Evolutionary conservation across 2,329 filamentous ascomycete species (phyloP), one percentile per base, ranked within the genome.

Genomic region (Beauveria scarabaeidicola): DNA sequence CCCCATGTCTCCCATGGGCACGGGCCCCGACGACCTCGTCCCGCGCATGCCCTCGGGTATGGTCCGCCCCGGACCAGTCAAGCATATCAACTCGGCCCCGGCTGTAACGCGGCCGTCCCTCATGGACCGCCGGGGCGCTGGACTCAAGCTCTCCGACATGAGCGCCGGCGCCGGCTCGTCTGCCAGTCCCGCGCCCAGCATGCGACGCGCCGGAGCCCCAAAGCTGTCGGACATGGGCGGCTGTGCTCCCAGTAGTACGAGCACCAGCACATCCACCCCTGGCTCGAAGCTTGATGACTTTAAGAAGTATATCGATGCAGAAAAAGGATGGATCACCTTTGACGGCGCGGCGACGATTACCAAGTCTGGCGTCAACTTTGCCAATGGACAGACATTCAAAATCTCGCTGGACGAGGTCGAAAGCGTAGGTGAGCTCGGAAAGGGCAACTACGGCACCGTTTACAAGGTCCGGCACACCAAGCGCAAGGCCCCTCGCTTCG

Each of bases 371-470:
- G 92, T 99, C 63, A 88, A 97, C 69, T 99, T 99, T 69, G 87
- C 89, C 25, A 91, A 89, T 61, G 94, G 94, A 2, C 88, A 87
- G 58, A 91, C 86, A 19, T 97, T 99, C 74, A 91, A 82, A 68
- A 97, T 99, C 69, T 97, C 93, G 4, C 79, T 99, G 46, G 93
- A 99, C 69, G 93, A 99, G 72, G 89, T 99, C 6, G 91, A 97
- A 67, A 93, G 90, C 1, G 71, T 97, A 61, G 91, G 93, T 63
- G 94, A 99, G 76, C 78, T 99, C 13, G 94, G 94, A 51, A 99
- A 97, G 74, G 94, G 94, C 44, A 99, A 99, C 72, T 99, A 99
- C 68, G 94, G 94, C 62, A 97, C 93, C 1, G 94, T 99, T 4
- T 97, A 96, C 81, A 97, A 94, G 73, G 94, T 97, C 60, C 85